phyloP scores from a whole-genome alignment of 2,329 filamentous ascomycete genomes.

The Taxawa tesnikishii region DNA sequence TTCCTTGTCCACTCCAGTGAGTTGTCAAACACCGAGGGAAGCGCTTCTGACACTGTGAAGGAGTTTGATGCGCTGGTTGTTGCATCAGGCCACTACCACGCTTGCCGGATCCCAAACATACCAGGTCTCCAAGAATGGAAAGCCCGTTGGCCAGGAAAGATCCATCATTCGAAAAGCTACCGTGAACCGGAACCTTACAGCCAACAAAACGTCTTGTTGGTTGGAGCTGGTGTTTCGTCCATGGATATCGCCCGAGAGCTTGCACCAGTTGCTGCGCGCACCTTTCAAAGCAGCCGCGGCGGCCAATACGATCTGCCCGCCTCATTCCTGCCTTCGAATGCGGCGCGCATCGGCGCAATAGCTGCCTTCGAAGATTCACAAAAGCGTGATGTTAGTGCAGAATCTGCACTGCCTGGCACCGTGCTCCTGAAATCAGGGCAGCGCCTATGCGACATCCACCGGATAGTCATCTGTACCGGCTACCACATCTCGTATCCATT shows the following conservation, averaged over 20 bases:
- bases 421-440: slow-evolving; percentile 42
- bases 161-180: slow-evolving; percentile 42
- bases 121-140: slow-evolving; percentile 36
- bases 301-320: slow-evolving; percentile 48
- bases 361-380: slow-evolving; percentile 26
- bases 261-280: slow-evolving; percentile 27
- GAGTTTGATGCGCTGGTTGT: slow-evolving; percentile 39
- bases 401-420: slow-evolving; percentile 34
- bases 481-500: slow-evolving; percentile 59
- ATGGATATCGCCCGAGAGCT: slow-evolving; percentile 43
- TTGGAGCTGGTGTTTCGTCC: slow-evolving; percentile 44
- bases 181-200: slow-evolving; percentile 34
- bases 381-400: slow-evolving; percentile 3
- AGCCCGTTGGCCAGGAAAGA: slow-evolving; percentile 27
- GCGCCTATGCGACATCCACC: slow-evolving; percentile 43
- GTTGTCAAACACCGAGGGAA: slow-evolving; percentile 16
- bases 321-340: slow-evolving; percentile 40
- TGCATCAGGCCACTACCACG: slow-evolving; percentile 44
- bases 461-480: slow-evolving; percentile 54
- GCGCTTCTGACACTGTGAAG: slow-evolving; percentile 16
- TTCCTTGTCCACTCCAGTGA: background rate
- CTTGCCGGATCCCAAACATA: slow-evolving; percentile 36
- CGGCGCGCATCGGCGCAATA: slow-evolving; percentile 40
- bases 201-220: slow-evolving; percentile 43
- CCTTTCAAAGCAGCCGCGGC: slow-evolving; percentile 46